phyloP scores from a whole-genome alignment of 495 filamentous ascomycete species.

The Penicillium paxilli region DNA sequence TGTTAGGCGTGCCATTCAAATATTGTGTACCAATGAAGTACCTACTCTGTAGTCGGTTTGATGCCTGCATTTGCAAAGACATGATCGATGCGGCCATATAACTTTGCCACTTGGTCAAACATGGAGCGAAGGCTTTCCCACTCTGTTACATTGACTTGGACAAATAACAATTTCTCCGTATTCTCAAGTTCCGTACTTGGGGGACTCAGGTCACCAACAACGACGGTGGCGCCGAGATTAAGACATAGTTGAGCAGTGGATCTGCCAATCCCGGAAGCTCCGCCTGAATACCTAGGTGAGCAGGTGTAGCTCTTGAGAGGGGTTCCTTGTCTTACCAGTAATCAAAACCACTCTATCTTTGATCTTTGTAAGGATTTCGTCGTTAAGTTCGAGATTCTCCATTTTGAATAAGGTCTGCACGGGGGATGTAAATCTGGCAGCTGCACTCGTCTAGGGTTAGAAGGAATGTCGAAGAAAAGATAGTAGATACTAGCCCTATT shows the following conservation, averaged over 20 bases:
- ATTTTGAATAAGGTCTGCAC: slow-evolving; percentile 1
- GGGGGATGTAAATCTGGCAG: too few species aligned
- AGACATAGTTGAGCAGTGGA: slow-evolving; percentile 47
- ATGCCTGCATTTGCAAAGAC: slow-evolving; percentile 54
- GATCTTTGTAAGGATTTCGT: slow-evolving; percentile 18
- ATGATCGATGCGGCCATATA: slow-evolving; percentile 47
- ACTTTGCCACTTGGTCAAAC: slow-evolving; percentile 38
- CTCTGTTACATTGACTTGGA: slow-evolving; percentile 38
- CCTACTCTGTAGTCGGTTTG: slow-evolving; percentile 25
- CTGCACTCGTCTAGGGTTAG: too few species aligned
- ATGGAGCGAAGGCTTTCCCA: slow-evolving; percentile 41
- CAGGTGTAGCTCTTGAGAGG: background rate
- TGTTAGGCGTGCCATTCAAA: background rate
- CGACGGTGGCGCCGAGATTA: slow-evolving; percentile 43
- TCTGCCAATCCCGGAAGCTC: slow-evolving; percentile 50
- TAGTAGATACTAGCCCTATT: background rate
- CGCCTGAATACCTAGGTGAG: slow-evolving; percentile 34
- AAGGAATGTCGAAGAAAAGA: background rate
- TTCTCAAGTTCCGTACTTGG: slow-evolving; percentile 21
- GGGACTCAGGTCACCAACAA: slow-evolving; percentile 40
- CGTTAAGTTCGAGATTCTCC: slow-evolving; percentile 11
- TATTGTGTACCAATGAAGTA: background rate
- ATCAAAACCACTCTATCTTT: slow-evolving; percentile 49
- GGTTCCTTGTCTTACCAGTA: slow-evolving; percentile 36
- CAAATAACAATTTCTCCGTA: slow-evolving; percentile 24